phyloP scores from a whole-genome alignment of 2,329 filamentous ascomycete genomes.

The Xylaria sp. region DNA sequence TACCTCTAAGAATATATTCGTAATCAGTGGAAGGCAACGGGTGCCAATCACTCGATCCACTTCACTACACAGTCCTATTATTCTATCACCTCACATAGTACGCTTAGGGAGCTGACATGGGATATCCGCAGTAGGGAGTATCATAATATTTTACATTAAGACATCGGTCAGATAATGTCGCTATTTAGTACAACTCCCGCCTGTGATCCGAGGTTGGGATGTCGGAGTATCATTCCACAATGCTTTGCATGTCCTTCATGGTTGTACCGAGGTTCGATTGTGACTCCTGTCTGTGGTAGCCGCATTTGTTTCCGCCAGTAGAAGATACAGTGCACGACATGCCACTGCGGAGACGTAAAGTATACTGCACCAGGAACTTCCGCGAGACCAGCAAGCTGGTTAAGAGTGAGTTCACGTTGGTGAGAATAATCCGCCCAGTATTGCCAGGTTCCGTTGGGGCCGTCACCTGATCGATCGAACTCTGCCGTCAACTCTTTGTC shows the following conservation, averaged over 20 bases:
- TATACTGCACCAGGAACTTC: neutral
- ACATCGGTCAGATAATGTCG: neutral
- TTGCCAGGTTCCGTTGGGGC: neutral
- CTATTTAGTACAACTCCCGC: neutral
- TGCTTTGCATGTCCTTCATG: neutral
- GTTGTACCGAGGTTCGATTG: neutral
- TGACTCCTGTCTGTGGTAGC: neutral
- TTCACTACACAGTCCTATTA: neutral
- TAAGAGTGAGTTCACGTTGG: neutral
- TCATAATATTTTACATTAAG: neutral
- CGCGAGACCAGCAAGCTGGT: neutral
- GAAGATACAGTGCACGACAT: neutral
- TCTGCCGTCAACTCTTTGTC: neutral
- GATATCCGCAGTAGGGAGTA: neutral
- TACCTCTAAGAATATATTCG: no score
- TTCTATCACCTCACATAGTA: neutral
- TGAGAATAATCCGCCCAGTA: slow-evolving; percentile 4
- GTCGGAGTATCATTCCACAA: neutral
- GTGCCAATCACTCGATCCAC: neutral
- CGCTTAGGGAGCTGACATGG: neutral
- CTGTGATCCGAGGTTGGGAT: neutral
- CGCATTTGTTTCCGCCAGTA: neutral
- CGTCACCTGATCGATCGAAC: neutral
- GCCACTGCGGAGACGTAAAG: neutral
- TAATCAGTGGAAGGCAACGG: neutral